Base-by-base conservation (phyloP, 148 eudicot genomes). In the Diospyros lotus region DNA sequence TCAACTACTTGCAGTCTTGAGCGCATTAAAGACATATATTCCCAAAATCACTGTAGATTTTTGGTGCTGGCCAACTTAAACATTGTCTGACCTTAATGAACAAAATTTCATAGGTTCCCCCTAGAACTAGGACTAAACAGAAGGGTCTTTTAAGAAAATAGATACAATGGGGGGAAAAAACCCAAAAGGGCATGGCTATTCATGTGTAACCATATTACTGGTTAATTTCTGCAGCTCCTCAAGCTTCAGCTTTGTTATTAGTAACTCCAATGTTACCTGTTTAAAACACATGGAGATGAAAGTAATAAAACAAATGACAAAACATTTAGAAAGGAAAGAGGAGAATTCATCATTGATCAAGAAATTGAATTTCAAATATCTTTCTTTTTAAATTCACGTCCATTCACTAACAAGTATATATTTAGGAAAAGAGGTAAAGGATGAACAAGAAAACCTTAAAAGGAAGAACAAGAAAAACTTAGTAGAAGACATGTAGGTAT, bases 181-280 rank as follows among this genome's bases (percentile, higher is more conserved):
- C n/a, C 45, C 5, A 2, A 18, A 14, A 45, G 38, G 3, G 5
- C 39, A 51, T 64, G 65, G 51, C 76, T 84, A 87, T 7, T 79
- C 79, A 80, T 90, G 91, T 74, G 82, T 83, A 50, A 88, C 58
- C 75, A 79, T 78, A 42, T 80, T 81, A 58, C 80, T 78, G 68
- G 78, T 69, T 41, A 64, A 58, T 58, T 58, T 81, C 71, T 61
- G 81, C 85, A 89, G 84, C 86, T 91, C 89, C 71, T 91, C 90
- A 38, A 14, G 56, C 74, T 80, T 86, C 39, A 79, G 59, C 72
- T 85, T 75, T 41, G 89, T 87, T 55, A 93, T 83, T 14, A 83
- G 86, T 50, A 93, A 73, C 75, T 93, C 96, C 87, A 91, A 63
- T 54, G 98, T 91, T 79, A 93, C 82, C 98, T 93, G 86, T 48